These are phyloP conservation scores for Penicillium bovifimosum DNA, from an alignment of 495 filamentous ascomycete species.

Conservation along the genomic window DNA sequence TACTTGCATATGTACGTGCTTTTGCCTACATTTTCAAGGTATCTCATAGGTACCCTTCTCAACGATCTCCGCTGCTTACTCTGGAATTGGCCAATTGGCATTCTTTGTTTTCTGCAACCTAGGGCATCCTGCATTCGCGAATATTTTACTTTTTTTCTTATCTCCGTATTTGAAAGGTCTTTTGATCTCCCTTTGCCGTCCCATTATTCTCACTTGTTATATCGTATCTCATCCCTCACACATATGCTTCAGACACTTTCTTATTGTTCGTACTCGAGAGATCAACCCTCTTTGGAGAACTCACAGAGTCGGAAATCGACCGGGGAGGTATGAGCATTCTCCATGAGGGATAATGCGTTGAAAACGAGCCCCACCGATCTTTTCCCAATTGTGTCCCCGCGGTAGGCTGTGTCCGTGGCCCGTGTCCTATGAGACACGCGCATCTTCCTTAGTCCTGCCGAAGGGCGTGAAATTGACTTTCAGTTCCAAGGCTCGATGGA, in stretches of 20 bases:
- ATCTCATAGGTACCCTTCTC: constrained; percentile 3
- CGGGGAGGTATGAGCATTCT: not conserved
- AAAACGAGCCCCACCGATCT: constrained; percentile 22
- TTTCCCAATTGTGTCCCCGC: constrained; percentile 33
- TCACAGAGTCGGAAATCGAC: not conserved
- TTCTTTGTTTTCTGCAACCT: constrained; percentile 2
- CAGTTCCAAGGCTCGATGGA: too few relatives aligned
- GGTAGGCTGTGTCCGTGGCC: constrained; percentile 23
- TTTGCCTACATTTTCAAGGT: not conserved
- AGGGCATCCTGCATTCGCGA: constrained; percentile 1
- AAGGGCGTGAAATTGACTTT: constrained; percentile 39
- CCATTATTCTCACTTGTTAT: too few relatives aligned
- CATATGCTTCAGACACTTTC: too few relatives aligned
- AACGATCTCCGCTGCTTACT: not conserved
- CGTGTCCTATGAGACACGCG: constrained; percentile 12
- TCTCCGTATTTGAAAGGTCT: too few relatives aligned
- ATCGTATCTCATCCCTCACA: too few relatives aligned
- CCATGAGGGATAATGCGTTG: not conserved
- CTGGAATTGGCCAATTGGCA: constrained; percentile 17
- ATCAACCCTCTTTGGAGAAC: not conserved
- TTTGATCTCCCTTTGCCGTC: too few relatives aligned
- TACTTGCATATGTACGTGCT: not conserved
- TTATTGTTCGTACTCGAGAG: too few relatives aligned
- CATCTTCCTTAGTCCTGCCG: constrained; percentile 25
- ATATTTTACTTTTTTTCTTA: not conserved